These are phyloP conservation scores for Leptographium lundbergii DNA, from an alignment of 2,329 filamentous ascomycete species.

Conservation along the genomic window DNA sequence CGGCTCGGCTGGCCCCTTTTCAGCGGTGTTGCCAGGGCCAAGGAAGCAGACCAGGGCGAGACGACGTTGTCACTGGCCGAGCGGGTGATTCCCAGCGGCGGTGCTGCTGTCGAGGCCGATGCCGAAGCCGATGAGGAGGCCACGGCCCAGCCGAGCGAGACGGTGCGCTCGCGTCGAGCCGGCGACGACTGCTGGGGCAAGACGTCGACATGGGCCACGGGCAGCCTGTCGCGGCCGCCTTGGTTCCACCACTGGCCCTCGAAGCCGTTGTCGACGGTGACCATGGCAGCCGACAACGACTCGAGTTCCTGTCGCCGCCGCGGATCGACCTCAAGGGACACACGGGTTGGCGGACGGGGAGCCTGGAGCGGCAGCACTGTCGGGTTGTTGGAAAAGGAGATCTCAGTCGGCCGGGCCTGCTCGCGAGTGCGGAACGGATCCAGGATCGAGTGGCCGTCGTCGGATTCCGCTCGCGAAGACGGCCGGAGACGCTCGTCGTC, in stretches of 20 bases:
- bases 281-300: slow-evolving; percentile 37
- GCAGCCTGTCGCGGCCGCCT: slow-evolving; percentile 21
- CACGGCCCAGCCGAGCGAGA: slow-evolving; percentile 18
- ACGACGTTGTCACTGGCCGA: slow-evolving; percentile 14
- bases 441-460: slow-evolving; percentile 6
- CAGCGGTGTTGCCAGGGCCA: neutral
- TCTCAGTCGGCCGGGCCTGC: neutral
- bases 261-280: slow-evolving; percentile 46
- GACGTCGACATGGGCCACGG: slow-evolving; percentile 12
- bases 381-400: slow-evolving; percentile 3
- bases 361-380: slow-evolving; percentile 7
- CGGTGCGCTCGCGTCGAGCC: slow-evolving; percentile 9
- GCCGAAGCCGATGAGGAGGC: neutral
- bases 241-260: slow-evolving; percentile 47
- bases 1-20: neutral
- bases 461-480: neutral
- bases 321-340: slow-evolving; percentile 19
- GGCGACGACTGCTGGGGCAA: slow-evolving; percentile 1
- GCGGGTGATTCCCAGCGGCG: neutral
- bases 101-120: neutral
- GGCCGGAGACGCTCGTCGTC: slow-evolving; percentile 14
- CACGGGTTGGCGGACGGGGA: slow-evolving; percentile 9
- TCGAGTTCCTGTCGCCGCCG: slow-evolving; percentile 28
- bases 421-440: neutral
- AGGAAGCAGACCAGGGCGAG: slow-evolving; percentile 13